Percentiles rank a stretch among this genome's conserved stretches.
Conservation (phyloP, 2,329 filamentous ascomycete genomes). For the Tolypocladium cylindrosporum region DNA sequence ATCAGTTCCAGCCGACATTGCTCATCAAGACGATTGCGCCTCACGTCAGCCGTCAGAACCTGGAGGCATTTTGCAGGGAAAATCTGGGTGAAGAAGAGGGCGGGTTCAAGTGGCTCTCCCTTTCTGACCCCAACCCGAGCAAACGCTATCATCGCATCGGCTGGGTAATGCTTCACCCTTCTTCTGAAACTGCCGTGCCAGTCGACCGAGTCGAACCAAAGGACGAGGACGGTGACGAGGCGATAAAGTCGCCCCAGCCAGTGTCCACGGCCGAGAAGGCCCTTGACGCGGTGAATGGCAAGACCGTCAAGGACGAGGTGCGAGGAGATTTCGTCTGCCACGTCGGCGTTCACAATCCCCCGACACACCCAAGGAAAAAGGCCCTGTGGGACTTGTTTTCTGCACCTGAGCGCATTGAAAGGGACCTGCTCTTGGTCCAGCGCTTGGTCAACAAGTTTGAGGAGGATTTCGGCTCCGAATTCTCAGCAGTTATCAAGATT, state of each 20-base stretch:
- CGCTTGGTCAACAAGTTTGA: constrained; percentile 80
- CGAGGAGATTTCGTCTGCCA: constrained; percentile 96
- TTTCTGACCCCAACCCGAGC: constrained; percentile 92
- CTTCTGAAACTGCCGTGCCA: constrained; percentile 53
- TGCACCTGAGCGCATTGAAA: constrained; percentile 83
- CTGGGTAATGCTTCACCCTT: constrained; percentile 92
- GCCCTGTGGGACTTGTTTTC: constrained; percentile 96
- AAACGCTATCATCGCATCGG: constrained; percentile 97
- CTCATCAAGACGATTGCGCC: constrained; percentile 98
- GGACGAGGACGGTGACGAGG: constrained; percentile 53
- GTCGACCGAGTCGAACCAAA: constrained; percentile 65
- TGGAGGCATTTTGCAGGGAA: constrained; percentile 91
- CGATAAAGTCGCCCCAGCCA: constrained; percentile 41
- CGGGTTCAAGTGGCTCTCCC: constrained; percentile 89
- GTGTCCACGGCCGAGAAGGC: constrained; percentile 70
- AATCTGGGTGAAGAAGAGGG: constrained; percentile 84
- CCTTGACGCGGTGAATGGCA: constrained; percentile 89
- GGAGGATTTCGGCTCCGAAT: constrained; percentile 65
- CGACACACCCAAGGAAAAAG: constrained; percentile 79
- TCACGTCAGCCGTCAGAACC: constrained; percentile 84
- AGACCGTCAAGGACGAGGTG: constrained; percentile 89
- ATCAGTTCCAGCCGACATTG: constrained; percentile 78
- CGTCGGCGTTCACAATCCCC: constrained; percentile 89
- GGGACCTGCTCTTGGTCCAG: constrained; percentile 75
- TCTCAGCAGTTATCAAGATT: constrained; percentile 69